Conservation (phyloP, 345 rosid genomes). For the Brassica cretica region DNA sequence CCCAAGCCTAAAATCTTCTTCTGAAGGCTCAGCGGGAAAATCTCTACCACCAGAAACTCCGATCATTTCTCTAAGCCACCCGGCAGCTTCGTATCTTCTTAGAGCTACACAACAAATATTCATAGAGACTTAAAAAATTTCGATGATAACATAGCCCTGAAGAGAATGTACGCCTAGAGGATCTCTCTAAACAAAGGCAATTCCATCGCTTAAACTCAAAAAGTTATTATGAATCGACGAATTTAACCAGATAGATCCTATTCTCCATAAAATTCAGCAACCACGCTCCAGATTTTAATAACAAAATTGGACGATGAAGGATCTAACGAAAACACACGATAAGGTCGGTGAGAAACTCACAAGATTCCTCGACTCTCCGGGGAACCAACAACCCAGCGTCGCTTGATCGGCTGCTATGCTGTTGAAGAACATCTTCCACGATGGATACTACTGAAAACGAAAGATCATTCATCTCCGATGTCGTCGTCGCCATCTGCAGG, state of each 20-base stretch:
- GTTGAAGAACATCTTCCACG: slow-evolving; percentile 77
- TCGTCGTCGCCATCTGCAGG: slow-evolving; percentile 56
- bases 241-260: neutral
- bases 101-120: slow-evolving; percentile 46
- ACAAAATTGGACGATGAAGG: neutral
- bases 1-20: slow-evolving; percentile 89
- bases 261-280: neutral
- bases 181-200: slow-evolving; percentile 2
- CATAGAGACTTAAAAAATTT: neutral
- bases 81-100: slow-evolving; percentile 84
- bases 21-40: slow-evolving; percentile 85
- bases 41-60: slow-evolving; percentile 81
- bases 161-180: neutral
- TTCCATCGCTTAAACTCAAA: neutral
- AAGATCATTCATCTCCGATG: slow-evolving; percentile 45
- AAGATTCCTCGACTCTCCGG: slow-evolving; percentile 64
- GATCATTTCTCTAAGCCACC: slow-evolving; percentile 73
- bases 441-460: slow-evolving; percentile 61
- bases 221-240: neutral
- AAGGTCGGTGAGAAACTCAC: slow-evolving; percentile 40
- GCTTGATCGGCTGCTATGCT: slow-evolving; percentile 47
- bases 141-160: neutral
- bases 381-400: slow-evolving; percentile 53
- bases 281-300: too few species aligned
- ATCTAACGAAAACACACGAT: neutral